These are phyloP conservation scores for Talaromyces proteolyticus DNA, from an alignment of 495 filamentous ascomycete genomes.

Conservation along the genomic window DNA sequence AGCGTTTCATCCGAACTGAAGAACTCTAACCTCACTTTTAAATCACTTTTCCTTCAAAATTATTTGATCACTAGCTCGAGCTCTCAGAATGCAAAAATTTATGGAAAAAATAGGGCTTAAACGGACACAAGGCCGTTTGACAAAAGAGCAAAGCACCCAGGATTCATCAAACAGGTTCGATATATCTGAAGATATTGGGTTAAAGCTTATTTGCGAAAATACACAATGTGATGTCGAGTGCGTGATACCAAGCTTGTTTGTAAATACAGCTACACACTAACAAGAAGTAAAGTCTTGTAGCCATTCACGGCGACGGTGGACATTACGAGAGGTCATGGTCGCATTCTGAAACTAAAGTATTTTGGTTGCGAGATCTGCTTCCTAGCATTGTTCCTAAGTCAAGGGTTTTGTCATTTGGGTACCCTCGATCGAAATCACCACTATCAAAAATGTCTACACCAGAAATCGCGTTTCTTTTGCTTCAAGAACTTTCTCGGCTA, in stretches of 20 bases:
- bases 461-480: not conserved
- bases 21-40: no score
- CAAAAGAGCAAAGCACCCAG: not conserved
- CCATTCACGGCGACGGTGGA: conserved; percentile 4
- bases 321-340: conserved; percentile 4
- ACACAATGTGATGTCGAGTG: not conserved
- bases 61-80: no score
- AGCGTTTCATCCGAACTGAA: no score
- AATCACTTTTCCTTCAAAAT: no score
- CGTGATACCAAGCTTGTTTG: not conserved
- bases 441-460: not conserved
- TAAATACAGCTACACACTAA: not conserved
- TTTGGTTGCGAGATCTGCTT: conserved; percentile 8
- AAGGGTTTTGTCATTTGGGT: conserved; percentile 4
- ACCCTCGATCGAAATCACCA: not conserved
- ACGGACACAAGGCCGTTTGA: not conserved
- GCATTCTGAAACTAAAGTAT: conserved; percentile 4
- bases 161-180: not conserved
- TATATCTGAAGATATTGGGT: not conserved
- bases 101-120: not conserved
- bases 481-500: not conserved
- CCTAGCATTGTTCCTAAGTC: not conserved
- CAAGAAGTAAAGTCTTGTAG: conserved; percentile 2
- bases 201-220: not conserved
- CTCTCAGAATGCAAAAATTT: not conserved